phyloP scores from a whole-genome alignment of 2,329 filamentous ascomycete genomes.

The Juglanconis juglandina region DNA sequence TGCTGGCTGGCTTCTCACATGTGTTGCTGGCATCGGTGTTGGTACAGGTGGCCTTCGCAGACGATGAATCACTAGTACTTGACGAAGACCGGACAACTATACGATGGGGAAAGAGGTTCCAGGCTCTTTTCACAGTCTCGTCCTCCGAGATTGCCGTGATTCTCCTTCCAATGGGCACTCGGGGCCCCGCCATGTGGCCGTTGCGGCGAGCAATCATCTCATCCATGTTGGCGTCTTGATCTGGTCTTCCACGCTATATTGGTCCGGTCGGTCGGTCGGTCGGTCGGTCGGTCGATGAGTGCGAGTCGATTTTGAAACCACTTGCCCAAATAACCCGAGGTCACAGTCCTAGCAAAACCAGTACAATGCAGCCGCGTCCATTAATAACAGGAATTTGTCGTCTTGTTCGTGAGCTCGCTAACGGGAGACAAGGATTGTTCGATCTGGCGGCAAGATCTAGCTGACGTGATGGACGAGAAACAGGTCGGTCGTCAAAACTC shows the following conservation, averaged over 20 bases:
- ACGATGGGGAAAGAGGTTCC: constrained; percentile 18
- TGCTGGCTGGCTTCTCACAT: constrained; percentile 16
- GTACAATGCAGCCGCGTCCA: constrained; percentile 10
- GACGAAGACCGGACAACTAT: constrained; percentile 21
- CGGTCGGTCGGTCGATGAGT: neutral
- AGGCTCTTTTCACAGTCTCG: neutral
- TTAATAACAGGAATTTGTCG: constrained; percentile 8
- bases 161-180: constrained; percentile 23
- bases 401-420: constrained; percentile 14
- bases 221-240: constrained; percentile 18
- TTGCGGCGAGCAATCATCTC: constrained; percentile 15
- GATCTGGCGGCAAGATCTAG: neutral
- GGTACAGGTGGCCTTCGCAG: constrained; percentile 5
- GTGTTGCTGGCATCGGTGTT: constrained; percentile 11
- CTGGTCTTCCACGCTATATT: neutral
- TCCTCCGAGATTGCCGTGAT: constrained; percentile 11
- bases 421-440: neutral
- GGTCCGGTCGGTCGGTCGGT: neutral
- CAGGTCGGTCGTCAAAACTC: constrained; percentile 2
- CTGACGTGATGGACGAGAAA: constrained; percentile 1
- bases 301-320: neutral
- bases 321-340: neutral
- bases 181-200: constrained; percentile 25
- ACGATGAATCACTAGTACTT: constrained; percentile 17
- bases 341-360: neutral